Evolutionary conservation across 495 filamentous ascomycete genomes (phyloP).

Genomic region (Hyaloscypha bicolor): DNA sequence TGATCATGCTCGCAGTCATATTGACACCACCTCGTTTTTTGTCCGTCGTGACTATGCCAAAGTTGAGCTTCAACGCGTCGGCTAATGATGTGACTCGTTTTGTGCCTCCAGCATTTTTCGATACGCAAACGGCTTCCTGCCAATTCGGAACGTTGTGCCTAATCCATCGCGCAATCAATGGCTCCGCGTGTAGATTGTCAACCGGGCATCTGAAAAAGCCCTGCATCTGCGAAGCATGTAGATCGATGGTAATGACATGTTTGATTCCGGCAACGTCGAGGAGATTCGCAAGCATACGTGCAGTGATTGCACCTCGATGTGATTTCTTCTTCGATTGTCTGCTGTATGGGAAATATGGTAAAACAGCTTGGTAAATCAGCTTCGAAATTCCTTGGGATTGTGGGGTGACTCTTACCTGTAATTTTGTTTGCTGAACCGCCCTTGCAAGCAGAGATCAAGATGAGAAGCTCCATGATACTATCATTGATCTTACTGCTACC

Average conservation of each 20-base stretch:
- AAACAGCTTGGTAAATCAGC: slow-evolving; percentile 66
- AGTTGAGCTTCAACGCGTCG: slow-evolving; percentile 95
- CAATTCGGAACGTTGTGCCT: slow-evolving; percentile 82
- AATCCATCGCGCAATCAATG: slow-evolving; percentile 95
- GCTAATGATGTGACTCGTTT: slow-evolving; percentile 96
- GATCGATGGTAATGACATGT: slow-evolving; percentile 95
- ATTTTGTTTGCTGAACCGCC: slow-evolving; percentile 96
- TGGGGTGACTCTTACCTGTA: slow-evolving; percentile 67
- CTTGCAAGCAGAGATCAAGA: slow-evolving; percentile 98
- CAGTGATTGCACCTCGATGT: slow-evolving; percentile 93
- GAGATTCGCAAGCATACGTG: slow-evolving; percentile 94
- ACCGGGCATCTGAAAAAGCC: slow-evolving; percentile 98
- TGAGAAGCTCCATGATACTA: slow-evolving; percentile 96
- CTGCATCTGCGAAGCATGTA: slow-evolving; percentile 98
- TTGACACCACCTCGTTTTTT: slow-evolving; percentile 63
- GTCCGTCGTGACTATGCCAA: slow-evolving; percentile 95
- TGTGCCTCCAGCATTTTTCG: slow-evolving; percentile 96
- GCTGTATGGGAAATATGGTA: slow-evolving; percentile 98
- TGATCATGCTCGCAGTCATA: slow-evolving; percentile 71
- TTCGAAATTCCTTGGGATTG: neutral
- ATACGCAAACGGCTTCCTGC: slow-evolving; percentile 92
- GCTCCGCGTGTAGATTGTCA: slow-evolving; percentile 96
- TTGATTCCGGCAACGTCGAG: slow-evolving; percentile 91
- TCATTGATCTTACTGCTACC: slow-evolving; percentile 97
- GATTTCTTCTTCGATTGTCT: slow-evolving; percentile 99